phyloP scores from a whole-genome alignment of 1,284 basidiomycete genomes.

The Austropuccinia psidii region DNA sequence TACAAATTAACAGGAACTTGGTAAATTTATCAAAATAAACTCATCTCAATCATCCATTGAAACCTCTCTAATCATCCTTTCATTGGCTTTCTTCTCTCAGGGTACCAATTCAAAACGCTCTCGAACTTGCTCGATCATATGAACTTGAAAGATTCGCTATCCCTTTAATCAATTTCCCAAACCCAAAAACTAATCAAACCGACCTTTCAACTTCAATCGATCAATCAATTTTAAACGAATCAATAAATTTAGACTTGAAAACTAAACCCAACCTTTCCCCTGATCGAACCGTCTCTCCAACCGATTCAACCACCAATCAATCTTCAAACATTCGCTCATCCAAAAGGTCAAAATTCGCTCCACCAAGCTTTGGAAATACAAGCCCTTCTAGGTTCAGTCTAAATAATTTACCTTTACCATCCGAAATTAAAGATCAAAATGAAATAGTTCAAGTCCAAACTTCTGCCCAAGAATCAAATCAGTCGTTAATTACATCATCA shows the following conservation, averaged over 20 bases:
- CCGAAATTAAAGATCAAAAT: no score
- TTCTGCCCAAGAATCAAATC: background rate
- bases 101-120: conserved; percentile 17
- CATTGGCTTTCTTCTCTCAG: background rate
- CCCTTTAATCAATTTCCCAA: conserved; percentile 9
- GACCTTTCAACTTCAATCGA: background rate
- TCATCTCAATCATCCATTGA: background rate
- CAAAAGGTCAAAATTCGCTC: conserved; percentile 4
- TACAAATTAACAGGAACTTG: conserved; percentile 17
- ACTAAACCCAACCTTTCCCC: background rate
- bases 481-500: background rate
- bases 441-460: no score
- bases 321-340: background rate
- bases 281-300: background rate
- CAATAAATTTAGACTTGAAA: background rate
- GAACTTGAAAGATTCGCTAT: conserved; percentile 7
- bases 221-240: background rate
- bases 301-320: background rate
- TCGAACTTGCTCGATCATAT: conserved; percentile 8
- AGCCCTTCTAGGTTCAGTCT: conserved; percentile 23
- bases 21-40: conserved; percentile 10
- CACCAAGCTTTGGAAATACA: conserved; percentile 21
- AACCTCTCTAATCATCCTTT: background rate
- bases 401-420: background rate
- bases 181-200: background rate